Evolutionary conservation across 2,329 filamentous ascomycete species (phyloP), one percentile per base, ranked within the genome.

Genomic region (Exutisphaerella laricina): DNA sequence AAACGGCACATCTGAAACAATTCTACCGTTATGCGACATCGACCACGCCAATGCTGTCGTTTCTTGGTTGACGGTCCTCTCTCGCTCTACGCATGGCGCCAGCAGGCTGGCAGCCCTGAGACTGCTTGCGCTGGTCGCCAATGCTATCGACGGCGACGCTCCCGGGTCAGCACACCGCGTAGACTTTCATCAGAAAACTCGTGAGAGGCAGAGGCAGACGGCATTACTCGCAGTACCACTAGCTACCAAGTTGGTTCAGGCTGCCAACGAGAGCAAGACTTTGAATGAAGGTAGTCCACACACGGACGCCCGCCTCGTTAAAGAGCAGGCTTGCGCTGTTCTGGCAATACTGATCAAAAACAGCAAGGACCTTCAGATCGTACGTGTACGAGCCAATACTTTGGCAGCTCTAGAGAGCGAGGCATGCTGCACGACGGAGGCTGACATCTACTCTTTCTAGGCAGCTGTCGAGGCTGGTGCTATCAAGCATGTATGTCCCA

Each of bases 271-370:
- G 17, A 34, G 29, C 16, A 52, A 48, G 38, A 20, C 9, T n/a
- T 28, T 36, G 16, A 37, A 44, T n/a, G 41, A 33, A 14, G 18
- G 30, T 7, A 30, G 34, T 1, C 58, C 50, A 39, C 58, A 61
- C 33, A 63, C 65, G 43, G 66, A 70, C 9, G 57, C 66, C 9
- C 68, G 69, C 55, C 63, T 68, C 6, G 71, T 88, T 9, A 72
- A 80, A 42, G 85, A 90, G 61, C 78, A 79, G 49, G 80, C 85
- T 2, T 86, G 89, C 5, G 75, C 79, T 1, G 77, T 94, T 8
- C 71, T 97, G 41, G 86, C 88, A 12, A 79, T 82, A 33, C 72
- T 97, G 28, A 80, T 95, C 13, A 79, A 80, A 18, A 86, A 92
- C 57, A 88, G 82, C 60, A 79, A 84, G 47, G 75, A 78, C 45